phyloP scores from a whole-genome alignment of 805 yeast genomes.

The Hanseniaspora pseudoguilliermondii region DNA sequence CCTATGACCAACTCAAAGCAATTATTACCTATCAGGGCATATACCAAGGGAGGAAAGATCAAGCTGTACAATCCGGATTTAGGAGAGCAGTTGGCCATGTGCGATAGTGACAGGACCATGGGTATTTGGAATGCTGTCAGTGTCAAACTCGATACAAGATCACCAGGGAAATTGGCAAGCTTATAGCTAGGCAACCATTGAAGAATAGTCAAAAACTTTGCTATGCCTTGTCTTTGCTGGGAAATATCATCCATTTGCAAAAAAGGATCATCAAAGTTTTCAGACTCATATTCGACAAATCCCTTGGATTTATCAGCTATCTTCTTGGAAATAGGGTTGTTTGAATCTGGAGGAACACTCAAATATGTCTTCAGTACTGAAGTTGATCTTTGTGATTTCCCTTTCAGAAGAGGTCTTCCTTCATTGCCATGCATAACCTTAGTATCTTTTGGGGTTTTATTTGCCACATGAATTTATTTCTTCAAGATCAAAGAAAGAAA shows the following conservation, averaged over 20 bases:
- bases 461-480: not conserved
- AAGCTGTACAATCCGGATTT: conserved; percentile 12
- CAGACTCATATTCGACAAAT: not conserved
- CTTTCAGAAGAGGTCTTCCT: not conserved
- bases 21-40: conserved; percentile 10
- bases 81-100: conserved; percentile 10
- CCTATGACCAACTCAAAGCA: conserved; percentile 13
- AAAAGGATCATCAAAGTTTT: not conserved
- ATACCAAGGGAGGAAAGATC: conserved; percentile 13
- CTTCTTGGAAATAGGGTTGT: not conserved
- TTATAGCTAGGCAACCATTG: conserved; percentile 11
- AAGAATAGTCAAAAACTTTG: conserved; percentile 3
- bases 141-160: conserved; percentile 10
- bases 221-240: not conserved
- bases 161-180: not conserved
- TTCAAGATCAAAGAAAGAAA: not conserved
- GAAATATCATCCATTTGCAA: not conserved
- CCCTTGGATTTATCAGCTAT: not conserved
- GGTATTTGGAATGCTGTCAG: conserved; percentile 12
- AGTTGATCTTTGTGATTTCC: not conserved
- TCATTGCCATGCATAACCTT: not conserved
- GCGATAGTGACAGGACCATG: conserved; percentile 9
- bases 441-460: not conserved
- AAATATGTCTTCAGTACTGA: conserved; percentile 4
- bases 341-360: conserved; percentile 4